A percentile compares a stretch with the other conserved stretches of the same genome.
Conservation (phyloP, 345 rosid species). For the Lenwebbia sp. region DNA sequence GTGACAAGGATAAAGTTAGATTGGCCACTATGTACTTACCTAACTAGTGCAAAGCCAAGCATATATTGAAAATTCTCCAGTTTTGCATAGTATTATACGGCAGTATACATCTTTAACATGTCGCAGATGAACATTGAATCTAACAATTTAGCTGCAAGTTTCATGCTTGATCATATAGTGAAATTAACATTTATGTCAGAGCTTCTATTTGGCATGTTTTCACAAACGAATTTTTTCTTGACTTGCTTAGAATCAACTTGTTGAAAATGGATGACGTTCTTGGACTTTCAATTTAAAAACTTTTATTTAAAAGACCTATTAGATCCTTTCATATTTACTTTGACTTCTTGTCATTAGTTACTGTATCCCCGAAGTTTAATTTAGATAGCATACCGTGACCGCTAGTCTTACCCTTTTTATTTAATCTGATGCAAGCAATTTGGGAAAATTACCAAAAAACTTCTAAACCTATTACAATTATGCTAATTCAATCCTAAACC, state of each 20-base stretch:
- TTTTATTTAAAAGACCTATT: not conserved
- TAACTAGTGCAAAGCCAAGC: not conserved
- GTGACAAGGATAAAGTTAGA: not conserved
- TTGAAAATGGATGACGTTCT: not conserved
- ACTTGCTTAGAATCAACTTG: not conserved
- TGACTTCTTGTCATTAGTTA: not conserved
- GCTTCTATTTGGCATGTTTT: not conserved
- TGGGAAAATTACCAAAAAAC: too few species aligned
- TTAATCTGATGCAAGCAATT: not conserved
- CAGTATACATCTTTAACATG: not conserved
- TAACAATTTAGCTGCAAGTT: not conserved
- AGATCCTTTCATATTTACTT: not conserved
- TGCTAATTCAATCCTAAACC: too few species aligned
- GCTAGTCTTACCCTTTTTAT: too few species aligned
- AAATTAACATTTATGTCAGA: not conserved
- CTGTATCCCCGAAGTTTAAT: not conserved
- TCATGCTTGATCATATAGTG: not conserved
- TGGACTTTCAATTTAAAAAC: not conserved
- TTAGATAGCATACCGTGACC: not conserved
- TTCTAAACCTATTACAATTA: too few species aligned
- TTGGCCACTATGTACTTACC: not conserved
- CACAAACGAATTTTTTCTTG: not conserved
- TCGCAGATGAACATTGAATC: not conserved
- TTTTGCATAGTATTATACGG: not conserved
- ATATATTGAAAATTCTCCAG: not conserved